Percentiles rank a stretch among this genome's conserved stretches.
These are phyloP conservation scores for Cyclotella baltica DNA, from an alignment of 108 stramenopile species.

Conservation along the genomic window DNA sequence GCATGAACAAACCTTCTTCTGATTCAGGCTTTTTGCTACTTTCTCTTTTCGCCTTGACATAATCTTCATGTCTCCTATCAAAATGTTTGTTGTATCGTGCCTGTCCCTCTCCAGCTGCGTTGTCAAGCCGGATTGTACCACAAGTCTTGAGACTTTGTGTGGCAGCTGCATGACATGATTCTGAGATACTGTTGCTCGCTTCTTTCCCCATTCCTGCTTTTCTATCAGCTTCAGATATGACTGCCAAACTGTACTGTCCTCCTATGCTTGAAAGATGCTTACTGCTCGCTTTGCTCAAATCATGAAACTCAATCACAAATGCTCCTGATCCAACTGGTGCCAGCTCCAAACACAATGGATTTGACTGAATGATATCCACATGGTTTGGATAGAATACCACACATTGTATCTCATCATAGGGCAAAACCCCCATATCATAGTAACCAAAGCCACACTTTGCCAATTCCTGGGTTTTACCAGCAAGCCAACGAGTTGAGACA, in stretches of 20 bases:
- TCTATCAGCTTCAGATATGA: not conserved
- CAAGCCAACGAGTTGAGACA: constrained; percentile 1
- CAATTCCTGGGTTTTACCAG: not conserved
- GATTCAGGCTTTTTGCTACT: not conserved
- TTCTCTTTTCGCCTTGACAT: not conserved
- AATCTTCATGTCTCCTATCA: constrained; percentile 1
- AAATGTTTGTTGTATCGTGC: not conserved
- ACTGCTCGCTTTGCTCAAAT: not conserved
- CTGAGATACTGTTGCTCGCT: not conserved
- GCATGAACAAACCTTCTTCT: not conserved
- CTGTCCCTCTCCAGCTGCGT: not conserved
- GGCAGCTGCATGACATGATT: not conserved
- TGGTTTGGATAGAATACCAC: not conserved
- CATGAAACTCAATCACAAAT: not conserved
- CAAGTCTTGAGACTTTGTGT: not conserved
- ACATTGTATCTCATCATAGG: not conserved
- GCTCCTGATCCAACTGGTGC: not conserved
- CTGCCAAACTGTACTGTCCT: not conserved
- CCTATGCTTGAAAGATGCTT: not conserved
- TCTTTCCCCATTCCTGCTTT: not conserved
- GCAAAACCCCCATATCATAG: not conserved
- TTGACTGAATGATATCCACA: not conserved
- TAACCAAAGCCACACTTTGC: not conserved
- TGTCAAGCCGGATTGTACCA: not conserved
- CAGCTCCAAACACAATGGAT: not conserved